These are phyloP conservation scores for Amanita exitialis DNA, from an alignment of 768 basidiomycete genomes.

Conservation along the genomic window DNA sequence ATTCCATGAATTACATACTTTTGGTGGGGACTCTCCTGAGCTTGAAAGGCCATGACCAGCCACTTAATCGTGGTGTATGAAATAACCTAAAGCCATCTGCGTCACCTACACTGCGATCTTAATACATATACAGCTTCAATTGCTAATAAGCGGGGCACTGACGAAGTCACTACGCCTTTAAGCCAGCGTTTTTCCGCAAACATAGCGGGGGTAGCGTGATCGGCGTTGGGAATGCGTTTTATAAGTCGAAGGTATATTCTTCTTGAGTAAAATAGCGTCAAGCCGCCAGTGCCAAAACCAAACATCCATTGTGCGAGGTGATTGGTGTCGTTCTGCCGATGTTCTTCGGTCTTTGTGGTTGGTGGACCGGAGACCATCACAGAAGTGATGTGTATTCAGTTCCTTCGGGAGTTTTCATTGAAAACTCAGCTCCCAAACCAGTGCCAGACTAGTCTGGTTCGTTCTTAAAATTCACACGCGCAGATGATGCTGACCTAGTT, in stretches of 20 bases:
- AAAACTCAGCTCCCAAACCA: too few relatives aligned
- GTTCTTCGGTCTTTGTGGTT: background rate
- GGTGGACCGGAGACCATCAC: background rate
- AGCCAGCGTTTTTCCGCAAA: conserved; percentile 19
- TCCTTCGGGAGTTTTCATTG: too few relatives aligned
- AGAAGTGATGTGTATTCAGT: too few relatives aligned
- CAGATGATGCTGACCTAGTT: conserved; percentile 4
- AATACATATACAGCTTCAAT: background rate
- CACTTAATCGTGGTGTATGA: too few relatives aligned
- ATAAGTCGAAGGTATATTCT: conserved; percentile 41
- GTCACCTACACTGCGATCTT: conserved; percentile 58
- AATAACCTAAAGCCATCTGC: conserved; percentile 60
- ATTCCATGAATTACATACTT: too few relatives aligned
- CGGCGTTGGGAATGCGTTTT: conserved; percentile 49
- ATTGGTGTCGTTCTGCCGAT: conserved; percentile 1
- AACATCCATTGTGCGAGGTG: conserved; percentile 18
- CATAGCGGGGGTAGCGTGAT: conserved; percentile 60
- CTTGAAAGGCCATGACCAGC: too few relatives aligned
- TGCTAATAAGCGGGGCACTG: conserved; percentile 10
- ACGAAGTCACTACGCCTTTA: conserved; percentile 72
- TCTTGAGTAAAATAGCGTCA: conserved; percentile 21
- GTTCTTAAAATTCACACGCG: too few relatives aligned
- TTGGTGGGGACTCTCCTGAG: too few relatives aligned
- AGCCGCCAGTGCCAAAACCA: conserved; percentile 30
- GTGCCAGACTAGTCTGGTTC: too few relatives aligned